Conservation (phyloP, 2,329 filamentous ascomycete genomes). For the Stagonosporopsis chrysanthemi region DNA sequence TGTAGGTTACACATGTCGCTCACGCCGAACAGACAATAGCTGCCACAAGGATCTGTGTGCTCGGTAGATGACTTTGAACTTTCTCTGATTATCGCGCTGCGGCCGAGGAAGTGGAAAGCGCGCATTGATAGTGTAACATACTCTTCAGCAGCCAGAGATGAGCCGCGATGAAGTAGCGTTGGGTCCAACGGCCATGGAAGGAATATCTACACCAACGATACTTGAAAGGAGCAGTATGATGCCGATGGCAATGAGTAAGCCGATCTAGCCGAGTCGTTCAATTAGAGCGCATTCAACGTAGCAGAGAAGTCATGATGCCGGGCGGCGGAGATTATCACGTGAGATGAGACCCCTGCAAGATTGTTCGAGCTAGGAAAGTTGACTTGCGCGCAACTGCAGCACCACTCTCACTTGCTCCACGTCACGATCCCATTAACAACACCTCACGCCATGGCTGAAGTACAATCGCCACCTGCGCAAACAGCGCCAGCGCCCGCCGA, state of each 20-base stretch:
- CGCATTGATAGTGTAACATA: slow-evolving; percentile 2
- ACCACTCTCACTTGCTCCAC: neutral
- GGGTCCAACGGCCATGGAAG: slow-evolving; percentile 22
- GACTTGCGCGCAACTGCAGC: slow-evolving; percentile 11
- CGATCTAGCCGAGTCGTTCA: too few species aligned
- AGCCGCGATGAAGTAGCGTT: slow-evolving; percentile 31
- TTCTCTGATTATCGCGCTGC: neutral
- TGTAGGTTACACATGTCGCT: neutral
- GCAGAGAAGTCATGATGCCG: too few species aligned
- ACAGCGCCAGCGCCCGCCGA: slow-evolving; percentile 22
- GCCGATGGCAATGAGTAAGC: neutral
- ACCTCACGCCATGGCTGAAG: slow-evolving; percentile 40
- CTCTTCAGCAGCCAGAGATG: slow-evolving; percentile 24
- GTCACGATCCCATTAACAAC: neutral
- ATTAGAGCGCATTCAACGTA: neutral
- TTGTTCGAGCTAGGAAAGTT: slow-evolving; percentile 15
- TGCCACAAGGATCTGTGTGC: neutral
- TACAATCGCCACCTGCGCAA: slow-evolving; percentile 36
- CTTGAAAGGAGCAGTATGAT: neutral
- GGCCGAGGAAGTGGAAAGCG: neutral
- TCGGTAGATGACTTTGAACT: neutral
- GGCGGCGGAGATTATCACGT: neutral
- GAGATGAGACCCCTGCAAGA: neutral
- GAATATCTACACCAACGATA: too few species aligned
- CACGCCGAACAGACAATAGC: neutral